phyloP scores from a whole-genome alignment of 768 basidiomycete genomes.

The Naganishia friedmannii region DNA sequence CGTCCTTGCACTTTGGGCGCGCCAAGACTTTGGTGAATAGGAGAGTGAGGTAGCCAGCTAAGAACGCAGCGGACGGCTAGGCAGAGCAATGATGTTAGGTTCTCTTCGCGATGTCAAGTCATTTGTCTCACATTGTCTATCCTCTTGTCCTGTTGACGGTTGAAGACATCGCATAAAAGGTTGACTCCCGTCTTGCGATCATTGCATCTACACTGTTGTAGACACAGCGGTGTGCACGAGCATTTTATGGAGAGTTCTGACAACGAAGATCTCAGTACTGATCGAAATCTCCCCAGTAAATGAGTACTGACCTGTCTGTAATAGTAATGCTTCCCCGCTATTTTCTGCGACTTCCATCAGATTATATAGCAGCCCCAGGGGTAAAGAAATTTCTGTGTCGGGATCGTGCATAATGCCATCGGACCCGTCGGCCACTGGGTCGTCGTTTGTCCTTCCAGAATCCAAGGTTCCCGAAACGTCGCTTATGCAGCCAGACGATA shows the following conservation, averaged over 20 bases:
- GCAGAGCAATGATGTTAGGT: background rate
- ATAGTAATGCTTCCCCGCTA: background rate
- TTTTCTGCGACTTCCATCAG: conserved; percentile 13
- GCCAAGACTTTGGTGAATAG: conserved; percentile 27
- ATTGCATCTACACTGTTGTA: conserved; percentile 24
- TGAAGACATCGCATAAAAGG: conserved; percentile 21
- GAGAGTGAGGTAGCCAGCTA: conserved; percentile 29
- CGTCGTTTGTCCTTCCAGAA: conserved; percentile 3
- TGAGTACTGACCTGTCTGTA: conserved; percentile 5
- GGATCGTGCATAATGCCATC: background rate
- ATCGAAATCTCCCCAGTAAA: background rate
- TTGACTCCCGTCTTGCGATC: background rate
- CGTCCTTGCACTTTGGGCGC: background rate
- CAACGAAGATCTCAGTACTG: too few species aligned
- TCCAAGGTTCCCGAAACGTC: background rate
- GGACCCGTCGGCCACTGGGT: background rate
- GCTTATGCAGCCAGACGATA: background rate
- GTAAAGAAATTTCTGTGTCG: background rate
- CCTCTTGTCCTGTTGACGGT: conserved; percentile 13
- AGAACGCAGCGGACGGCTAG: conserved; percentile 28
- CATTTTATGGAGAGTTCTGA: conserved; percentile 18
- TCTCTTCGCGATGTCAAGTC: too few species aligned
- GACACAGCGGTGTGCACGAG: conserved; percentile 1
- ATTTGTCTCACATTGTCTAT: conserved; percentile 13
- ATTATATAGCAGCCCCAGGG: conserved; percentile 12